phyloP scores from a whole-genome alignment of 164 flowering plant species.

The Platanus orientalis region DNA sequence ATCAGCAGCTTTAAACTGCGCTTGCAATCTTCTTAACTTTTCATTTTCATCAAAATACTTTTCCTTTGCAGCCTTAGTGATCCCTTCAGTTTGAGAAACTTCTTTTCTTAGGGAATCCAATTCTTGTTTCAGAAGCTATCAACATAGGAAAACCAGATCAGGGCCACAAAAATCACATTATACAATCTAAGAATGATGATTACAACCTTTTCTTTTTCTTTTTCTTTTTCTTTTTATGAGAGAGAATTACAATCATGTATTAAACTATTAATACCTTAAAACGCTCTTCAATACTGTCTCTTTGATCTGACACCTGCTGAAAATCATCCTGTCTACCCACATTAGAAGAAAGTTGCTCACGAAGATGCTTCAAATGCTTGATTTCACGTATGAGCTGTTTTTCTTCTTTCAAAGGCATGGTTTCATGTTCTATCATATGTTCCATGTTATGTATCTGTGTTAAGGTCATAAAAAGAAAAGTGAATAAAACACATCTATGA shows the following conservation, averaged over 20 bases:
- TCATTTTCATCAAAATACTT: constrained; percentile 34
- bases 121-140: constrained; percentile 57
- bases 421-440: constrained; percentile 72
- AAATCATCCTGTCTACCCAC: constrained; percentile 50
- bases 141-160: constrained; percentile 6
- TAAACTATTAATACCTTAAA: constrained; percentile 46
- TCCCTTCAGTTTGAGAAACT: constrained; percentile 43
- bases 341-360: constrained; percentile 50
- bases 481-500: no score
- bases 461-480: not conserved
- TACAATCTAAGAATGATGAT: not conserved
- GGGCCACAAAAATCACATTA: constrained; percentile 8
- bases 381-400: constrained; percentile 73
- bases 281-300: constrained; percentile 53
- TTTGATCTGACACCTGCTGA: constrained; percentile 56
- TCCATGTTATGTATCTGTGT: constrained; percentile 63
- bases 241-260: no score
- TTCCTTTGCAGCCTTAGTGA: constrained; percentile 39
- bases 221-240: no score
- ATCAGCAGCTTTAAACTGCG: constrained; percentile 54
- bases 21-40: constrained; percentile 33
- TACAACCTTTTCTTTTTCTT: no score
- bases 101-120: constrained; percentile 36
- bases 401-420: constrained; percentile 72
- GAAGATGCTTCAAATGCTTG: constrained; percentile 56